phyloP scores from a whole-genome alignment of 2,329 filamentous ascomycete species.

The Grosmannia clavigera region DNA sequence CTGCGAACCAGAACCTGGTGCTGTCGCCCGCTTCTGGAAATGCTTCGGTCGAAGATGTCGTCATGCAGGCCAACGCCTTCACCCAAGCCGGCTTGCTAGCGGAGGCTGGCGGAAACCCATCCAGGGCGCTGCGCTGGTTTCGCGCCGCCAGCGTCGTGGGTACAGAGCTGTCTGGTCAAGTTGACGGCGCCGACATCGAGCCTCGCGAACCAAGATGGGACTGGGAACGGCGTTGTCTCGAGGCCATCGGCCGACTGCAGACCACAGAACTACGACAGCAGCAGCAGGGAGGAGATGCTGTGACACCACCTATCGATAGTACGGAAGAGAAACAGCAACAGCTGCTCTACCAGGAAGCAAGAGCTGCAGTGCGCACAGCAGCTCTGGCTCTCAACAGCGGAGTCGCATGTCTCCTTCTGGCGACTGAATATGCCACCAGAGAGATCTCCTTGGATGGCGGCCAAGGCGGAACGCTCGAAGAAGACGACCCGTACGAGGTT shows the following conservation, averaged over 20 bases:
- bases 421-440: constrained; percentile 14
- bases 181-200: background rate
- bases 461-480: constrained; percentile 5
- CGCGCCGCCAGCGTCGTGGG: constrained; percentile 5
- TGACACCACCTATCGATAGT: background rate
- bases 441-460: background rate
- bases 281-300: background rate
- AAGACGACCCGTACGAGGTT: constrained; percentile 8
- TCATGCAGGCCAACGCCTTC: constrained; percentile 20
- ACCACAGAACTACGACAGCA: constrained; percentile 8
- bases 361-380: constrained; percentile 15
- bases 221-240: constrained; percentile 21
- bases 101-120: constrained; percentile 10
- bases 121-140: constrained; percentile 18
- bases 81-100: constrained; percentile 23
- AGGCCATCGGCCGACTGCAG: constrained; percentile 18
- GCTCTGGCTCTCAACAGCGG: constrained; percentile 20
- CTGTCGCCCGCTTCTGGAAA: background rate
- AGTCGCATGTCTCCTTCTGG: constrained; percentile 16
- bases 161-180: background rate
- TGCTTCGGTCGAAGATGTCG: background rate
- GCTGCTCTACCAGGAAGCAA: constrained; percentile 1
- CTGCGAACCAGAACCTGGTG: background rate
- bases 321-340: background rate
- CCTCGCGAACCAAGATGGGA: constrained; percentile 18